Conservation (phyloP, 129 eudicot genomes). For the Erigeron canadensis region DNA sequence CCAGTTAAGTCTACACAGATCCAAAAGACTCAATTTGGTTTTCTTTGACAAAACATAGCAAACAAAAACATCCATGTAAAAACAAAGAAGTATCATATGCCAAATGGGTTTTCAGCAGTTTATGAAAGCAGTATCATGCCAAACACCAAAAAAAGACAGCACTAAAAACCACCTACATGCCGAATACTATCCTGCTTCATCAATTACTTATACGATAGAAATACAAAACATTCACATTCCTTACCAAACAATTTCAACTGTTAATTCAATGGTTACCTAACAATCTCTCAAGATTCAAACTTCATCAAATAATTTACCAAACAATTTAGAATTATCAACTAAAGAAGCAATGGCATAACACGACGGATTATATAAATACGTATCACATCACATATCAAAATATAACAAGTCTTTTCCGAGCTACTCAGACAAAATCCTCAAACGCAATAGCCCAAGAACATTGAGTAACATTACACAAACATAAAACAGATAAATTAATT, state of each 20-base stretch:
- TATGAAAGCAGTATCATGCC: neutral
- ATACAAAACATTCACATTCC: neutral
- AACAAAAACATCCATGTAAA: conserved; percentile 2
- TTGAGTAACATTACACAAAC: conserved; percentile 12
- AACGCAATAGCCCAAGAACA: conserved; percentile 25
- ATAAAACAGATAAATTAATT: neutral
- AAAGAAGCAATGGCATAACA: conserved; percentile 2
- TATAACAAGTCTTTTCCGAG: conserved; percentile 15
- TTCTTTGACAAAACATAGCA: conserved; percentile 15
- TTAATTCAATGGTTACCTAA: neutral
- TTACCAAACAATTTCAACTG: neutral
- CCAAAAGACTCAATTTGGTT: conserved; percentile 21
- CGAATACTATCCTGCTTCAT: neutral
- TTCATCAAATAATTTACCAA: neutral
- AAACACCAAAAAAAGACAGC: conserved; percentile 8
- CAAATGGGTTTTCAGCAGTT: conserved; percentile 1
- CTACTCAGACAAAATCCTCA: conserved; percentile 10
- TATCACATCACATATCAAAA: conserved; percentile 26
- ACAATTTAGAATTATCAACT: conserved; percentile 2
- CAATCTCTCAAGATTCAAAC: conserved; percentile 11
- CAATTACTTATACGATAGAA: conserved; percentile 2
- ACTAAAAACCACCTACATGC: neutral
- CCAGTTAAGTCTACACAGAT: conserved; percentile 1
- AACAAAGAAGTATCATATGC: conserved; percentile 15
- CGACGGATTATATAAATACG: conserved; percentile 12